Base-by-base conservation (phyloP, 208 protist genomes). In the Strigomonas culicis region DNA sequence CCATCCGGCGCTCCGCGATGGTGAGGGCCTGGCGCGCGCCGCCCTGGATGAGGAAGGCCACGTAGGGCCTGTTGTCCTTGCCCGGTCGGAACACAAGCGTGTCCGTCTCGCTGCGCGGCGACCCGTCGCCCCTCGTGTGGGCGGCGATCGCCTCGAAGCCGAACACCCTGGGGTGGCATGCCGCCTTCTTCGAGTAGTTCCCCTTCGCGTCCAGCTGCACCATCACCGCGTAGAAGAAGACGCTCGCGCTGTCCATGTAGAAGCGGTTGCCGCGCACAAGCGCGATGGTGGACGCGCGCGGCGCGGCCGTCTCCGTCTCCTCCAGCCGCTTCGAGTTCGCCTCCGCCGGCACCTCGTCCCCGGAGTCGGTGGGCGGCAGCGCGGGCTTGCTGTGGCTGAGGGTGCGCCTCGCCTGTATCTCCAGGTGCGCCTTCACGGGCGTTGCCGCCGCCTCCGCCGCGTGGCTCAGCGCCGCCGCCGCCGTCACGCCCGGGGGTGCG, bases 1-100 rank as follows among this genome's bases (percentile, higher is more conserved):
- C 43, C 46, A 69, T 28, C 7, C 44, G 46, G 41, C 71, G 21
- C 66, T 84, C 79, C 30, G 61, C 36, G 30, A 75, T 69, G 22
- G 70, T 75, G 43, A 84, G 55, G 3, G 44, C 22, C 4, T 43
- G 41, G 13, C 69, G 59, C 17, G 1, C 28, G 15, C n/a, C 8
- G n/a, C 41, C 59, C 11, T 64, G 7, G 4, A 64, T 24, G 15
- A 3, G 59, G 59, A 66, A 70, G 22, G 17, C 19, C 10, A 24
- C 11, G 52, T 66, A 68, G 36, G 62, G 63, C 39, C 39, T 4
- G 1, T 4, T 46, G 27, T n/a, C 30, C 30, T 52, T 30, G 25
- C 55, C 17, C 6, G 34, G 60, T 17, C 1, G 34, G 51, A 73
- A 73, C 11, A 56, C 6, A 1, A 32, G 59, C 1, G 50, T 60